Evolutionary conservation across 768 basidiomycete genomes (phyloP).

Genomic region (Candolleomyces aberdarensis): DNA sequence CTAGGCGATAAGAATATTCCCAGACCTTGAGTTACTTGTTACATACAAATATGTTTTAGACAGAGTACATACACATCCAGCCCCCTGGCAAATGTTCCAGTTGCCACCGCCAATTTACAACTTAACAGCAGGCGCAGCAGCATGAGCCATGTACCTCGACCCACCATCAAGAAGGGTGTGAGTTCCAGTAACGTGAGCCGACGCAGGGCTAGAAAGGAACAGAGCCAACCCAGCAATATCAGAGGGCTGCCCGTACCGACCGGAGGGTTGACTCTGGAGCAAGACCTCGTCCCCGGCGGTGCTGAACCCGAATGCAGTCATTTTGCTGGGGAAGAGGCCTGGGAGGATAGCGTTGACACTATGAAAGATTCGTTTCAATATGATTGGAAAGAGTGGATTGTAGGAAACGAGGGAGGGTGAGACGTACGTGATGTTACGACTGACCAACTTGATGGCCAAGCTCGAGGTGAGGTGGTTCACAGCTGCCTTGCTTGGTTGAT

Average conservation of each 20-base stretch:
- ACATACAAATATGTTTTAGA: too few relatives aligned
- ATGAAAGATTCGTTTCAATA: neutral
- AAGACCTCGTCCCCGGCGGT: slow-evolving; percentile 51
- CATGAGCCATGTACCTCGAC: slow-evolving; percentile 29
- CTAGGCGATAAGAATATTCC: too few relatives aligned
- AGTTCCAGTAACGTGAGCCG: slow-evolving; percentile 70
- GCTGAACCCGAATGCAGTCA: slow-evolving; percentile 74
- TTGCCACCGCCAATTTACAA: slow-evolving; percentile 19
- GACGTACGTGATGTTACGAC: slow-evolving; percentile 62
- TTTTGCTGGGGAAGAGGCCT: slow-evolving; percentile 80
- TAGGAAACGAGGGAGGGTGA: neutral
- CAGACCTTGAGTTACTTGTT: too few relatives aligned
- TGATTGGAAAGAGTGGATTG: neutral
- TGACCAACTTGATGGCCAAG: slow-evolving; percentile 63
- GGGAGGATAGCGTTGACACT: slow-evolving; percentile 86
- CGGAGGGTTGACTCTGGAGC: slow-evolving; percentile 58
- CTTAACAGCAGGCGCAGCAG: slow-evolving; percentile 28
- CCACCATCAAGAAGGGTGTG: slow-evolving; percentile 76
- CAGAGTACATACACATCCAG: too few relatives aligned
- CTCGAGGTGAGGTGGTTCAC: slow-evolving; percentile 78
- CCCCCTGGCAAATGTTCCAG: too few relatives aligned
- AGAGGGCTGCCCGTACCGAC: slow-evolving; percentile 58
- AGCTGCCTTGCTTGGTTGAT: slow-evolving; percentile 83
- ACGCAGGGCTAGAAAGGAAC: slow-evolving; percentile 69
- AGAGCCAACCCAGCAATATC: slow-evolving; percentile 73